A percentile compares a stretch with the other conserved stretches of the same genome.
phyloP scores from a whole-genome alignment of 345 rosid species.

The Excoecaria agallocha region DNA sequence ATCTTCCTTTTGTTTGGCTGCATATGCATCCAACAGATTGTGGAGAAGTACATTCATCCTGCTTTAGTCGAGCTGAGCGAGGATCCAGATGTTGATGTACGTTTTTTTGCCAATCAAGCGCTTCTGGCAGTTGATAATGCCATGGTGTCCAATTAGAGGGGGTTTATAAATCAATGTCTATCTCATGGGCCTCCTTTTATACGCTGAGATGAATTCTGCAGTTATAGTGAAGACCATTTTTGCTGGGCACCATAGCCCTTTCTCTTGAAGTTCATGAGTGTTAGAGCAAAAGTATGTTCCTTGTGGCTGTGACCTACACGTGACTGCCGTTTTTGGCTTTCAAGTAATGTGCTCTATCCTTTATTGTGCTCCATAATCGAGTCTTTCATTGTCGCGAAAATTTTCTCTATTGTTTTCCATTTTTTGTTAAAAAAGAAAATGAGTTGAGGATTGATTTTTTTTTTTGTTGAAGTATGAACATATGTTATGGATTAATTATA shows the following conservation, averaged over 20 bases:
- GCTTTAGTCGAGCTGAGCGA: conserved; percentile 86
- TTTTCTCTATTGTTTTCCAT: background rate
- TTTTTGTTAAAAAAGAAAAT: too few species aligned
- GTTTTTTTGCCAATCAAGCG: conserved; percentile 81
- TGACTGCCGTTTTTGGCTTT: background rate
- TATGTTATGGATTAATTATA: background rate
- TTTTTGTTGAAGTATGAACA: background rate
- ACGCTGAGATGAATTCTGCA: background rate
- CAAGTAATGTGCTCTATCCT: background rate
- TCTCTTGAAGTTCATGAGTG: background rate
- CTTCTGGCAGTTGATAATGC: conserved; percentile 64
- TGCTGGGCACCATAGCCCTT: conserved; percentile 7
- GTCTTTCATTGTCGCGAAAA: background rate
- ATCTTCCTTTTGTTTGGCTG: background rate
- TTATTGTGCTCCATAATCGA: background rate
- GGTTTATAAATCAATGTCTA: background rate
- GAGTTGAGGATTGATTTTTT: background rate
- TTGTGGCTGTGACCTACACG: background rate
- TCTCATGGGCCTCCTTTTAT: background rate
- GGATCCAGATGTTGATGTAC: conserved; percentile 93
- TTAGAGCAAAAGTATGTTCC: too few species aligned
- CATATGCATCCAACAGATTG: conserved; percentile 39
- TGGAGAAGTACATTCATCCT: conserved; percentile 70
- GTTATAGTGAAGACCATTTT: background rate
- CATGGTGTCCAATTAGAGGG: conserved; percentile 66